Base-by-base conservation (phyloP, 2,329 filamentous ascomycete species). In the Epichloe typhina region DNA sequence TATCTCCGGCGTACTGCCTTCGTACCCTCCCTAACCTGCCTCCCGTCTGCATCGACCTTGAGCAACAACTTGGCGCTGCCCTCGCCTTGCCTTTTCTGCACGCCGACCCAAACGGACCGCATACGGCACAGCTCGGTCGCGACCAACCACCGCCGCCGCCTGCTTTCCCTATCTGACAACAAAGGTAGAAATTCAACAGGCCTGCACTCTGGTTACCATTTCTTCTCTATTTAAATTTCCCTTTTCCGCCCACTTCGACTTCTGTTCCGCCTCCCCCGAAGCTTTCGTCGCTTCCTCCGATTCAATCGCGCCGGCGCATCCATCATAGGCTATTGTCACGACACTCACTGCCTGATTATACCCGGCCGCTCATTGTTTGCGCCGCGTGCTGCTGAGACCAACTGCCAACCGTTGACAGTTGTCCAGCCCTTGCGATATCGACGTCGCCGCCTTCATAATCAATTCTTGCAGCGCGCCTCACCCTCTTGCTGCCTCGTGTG, bases 91-190 rank as follows among this genome's bases (percentile, higher is more conserved):
- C 41, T 26, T 38, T 44, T 33, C 48, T 38, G 37, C 43, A 46
- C 42, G 49, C 31, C 38, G 40, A 11, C 42, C 33, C 23, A 39
- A 49, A n/a, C 43, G 8, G 47, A 48, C 43, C 50, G 50, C 50
- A 50, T 23, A 52, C 50, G 47, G 50, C 42, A 23, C 50, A 33
- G 40, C 47, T 51, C 50, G 36, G 50, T 46, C 51, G 54, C 54
- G 47, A 54, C 50, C 54, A 52, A 53, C 52, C 47, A 54, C 46
- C 41, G 38, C 31, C 39, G 50, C 13, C 42, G 36, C 13, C 42
- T 46, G 41, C 41, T 50, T 49, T 47, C 40, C 49, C 19, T 11
- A 17, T 47, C 33, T 33, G 36, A 46, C 26, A 8, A 46, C 15
- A 26, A 46, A 43, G 44, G 43, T 39, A 44, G 21, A 17, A 44